Evolutionary conservation across 805 yeast species (phyloP).

Genomic region (Sugiyamaella lignohabitans): DNA sequence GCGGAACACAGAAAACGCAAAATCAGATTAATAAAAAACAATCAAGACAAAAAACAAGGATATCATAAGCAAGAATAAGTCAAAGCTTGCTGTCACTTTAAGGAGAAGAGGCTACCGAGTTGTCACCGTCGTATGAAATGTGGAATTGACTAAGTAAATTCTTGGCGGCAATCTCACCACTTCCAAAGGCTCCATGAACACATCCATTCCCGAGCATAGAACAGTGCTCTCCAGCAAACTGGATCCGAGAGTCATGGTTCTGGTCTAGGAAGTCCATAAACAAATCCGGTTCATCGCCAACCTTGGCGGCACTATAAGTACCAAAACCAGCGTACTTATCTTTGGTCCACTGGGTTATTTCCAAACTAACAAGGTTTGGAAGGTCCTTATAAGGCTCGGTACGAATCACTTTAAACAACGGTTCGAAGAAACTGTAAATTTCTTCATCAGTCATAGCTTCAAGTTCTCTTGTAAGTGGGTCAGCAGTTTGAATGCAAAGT

Average conservation of each 20-base stretch:
- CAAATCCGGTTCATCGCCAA: constrained; percentile 20
- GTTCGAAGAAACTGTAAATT: constrained; percentile 21
- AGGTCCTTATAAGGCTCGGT: constrained; percentile 18
- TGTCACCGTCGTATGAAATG: constrained; percentile 17
- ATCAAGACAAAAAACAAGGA: neutral
- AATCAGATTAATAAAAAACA: neutral
- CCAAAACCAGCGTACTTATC: constrained; percentile 30
- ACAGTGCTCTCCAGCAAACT: constrained; percentile 31
- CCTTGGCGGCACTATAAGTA: constrained; percentile 25
- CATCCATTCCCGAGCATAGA: constrained; percentile 19
- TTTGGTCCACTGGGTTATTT: constrained; percentile 25
- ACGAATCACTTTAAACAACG: constrained; percentile 16
- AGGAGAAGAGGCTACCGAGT: constrained; percentile 15
- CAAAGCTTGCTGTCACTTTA: too few species aligned
- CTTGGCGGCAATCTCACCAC: constrained; percentile 21
- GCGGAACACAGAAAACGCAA: neutral
- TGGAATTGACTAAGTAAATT: constrained; percentile 14
- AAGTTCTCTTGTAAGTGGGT: constrained; percentile 17
- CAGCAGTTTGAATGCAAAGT: constrained; percentile 20
- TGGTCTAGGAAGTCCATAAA: constrained; percentile 20
- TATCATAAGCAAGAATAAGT: neutral
- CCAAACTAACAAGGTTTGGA: constrained; percentile 16
- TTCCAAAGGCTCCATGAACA: constrained; percentile 21
- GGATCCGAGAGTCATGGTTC: constrained; percentile 16
- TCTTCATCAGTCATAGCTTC: constrained; percentile 18